Base-by-base conservation (phyloP, 2,329 filamentous ascomycete genomes). In the Lachnum nothofagi region DNA sequence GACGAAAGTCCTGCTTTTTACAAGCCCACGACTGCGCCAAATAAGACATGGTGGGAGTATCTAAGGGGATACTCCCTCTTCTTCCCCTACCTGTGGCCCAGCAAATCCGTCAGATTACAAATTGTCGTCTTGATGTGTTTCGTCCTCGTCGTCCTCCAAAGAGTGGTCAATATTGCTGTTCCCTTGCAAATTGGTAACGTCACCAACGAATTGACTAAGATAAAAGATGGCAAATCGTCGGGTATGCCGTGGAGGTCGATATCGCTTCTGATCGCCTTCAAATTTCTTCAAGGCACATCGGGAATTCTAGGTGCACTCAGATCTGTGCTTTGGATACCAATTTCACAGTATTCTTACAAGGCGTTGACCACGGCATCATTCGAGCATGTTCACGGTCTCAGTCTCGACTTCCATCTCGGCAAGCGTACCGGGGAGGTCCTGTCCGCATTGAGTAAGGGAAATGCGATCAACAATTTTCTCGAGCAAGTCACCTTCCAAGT, bases 401-500 rank as follows among this genome's bases (percentile, higher is more conserved):
- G 91, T 67, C 77, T 97, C 57, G 93, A 97, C 66, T 98, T 98
- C 63, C 93, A 98, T 65, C 79, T 97, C 3, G 90, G 89, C 44
- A 98, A 98, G 71, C 88, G 91, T 63, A 98, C 93, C 0, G 93
- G 93, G 54, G 93, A 98, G 69, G 90, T 98, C 8, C 74, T 97
- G 14, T 97, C 91, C 12, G 93, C 93, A 1, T 76, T 98, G 56
- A 95, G 93, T 72, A 98, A 98, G 68, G 93, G 93, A 39, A 91
- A 86, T 52, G 88, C 91, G 3, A 95, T 98, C 73, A 97, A 97
- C 64, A 89, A 86, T 5, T 98, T 98, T 66, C 78, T 98, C 48
- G 93, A 97, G 69, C 90, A 95, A 68, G 83, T 96, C 57, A 97
- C 91, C 0, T 98, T 98, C 65, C 88, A 94, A 65, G 88, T 98